Evolutionary conservation across 768 basidiomycete species (phyloP).

Genomic region (Calocybe cyanea): DNA sequence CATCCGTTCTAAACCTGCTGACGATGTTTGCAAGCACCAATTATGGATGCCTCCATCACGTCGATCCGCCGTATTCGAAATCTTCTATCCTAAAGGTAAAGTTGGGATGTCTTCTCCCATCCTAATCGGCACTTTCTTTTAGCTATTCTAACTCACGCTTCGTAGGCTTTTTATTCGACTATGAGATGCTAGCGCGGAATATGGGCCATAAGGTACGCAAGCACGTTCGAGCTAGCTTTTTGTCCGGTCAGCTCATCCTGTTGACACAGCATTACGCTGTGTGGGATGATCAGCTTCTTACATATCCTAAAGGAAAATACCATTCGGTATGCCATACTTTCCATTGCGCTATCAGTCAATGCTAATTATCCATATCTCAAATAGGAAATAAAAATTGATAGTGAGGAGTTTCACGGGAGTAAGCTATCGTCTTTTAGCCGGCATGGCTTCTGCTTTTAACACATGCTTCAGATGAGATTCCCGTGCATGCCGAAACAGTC

Average conservation of each 20-base stretch:
- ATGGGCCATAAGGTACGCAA: constrained; percentile 35
- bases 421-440: constrained; percentile 7
- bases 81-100: constrained; percentile 54
- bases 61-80: constrained; percentile 65
- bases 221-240: constrained; percentile 3
- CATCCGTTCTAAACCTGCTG: not conserved
- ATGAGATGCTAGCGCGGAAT: constrained; percentile 38
- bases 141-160: not conserved
- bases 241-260: not conserved
- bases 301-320: constrained; percentile 26
- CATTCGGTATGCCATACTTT: constrained; percentile 22
- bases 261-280: constrained; percentile 49
- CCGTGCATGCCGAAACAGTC: constrained; percentile 56
- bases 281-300: constrained; percentile 59
- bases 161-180: constrained; percentile 37
- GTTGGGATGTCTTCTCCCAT: constrained; percentile 12
- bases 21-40: constrained; percentile 34
- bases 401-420: constrained; percentile 21
- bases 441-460: not conserved
- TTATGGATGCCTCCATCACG: constrained; percentile 67
- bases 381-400: constrained; percentile 16
- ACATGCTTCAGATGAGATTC: constrained; percentile 42
- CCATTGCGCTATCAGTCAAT: not conserved
- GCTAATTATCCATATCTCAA: not conserved
- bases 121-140: not conserved